These are phyloP conservation scores for Neoboletus subvelutipes DNA, from an alignment of 768 basidiomycete species.

Conservation along the genomic window DNA sequence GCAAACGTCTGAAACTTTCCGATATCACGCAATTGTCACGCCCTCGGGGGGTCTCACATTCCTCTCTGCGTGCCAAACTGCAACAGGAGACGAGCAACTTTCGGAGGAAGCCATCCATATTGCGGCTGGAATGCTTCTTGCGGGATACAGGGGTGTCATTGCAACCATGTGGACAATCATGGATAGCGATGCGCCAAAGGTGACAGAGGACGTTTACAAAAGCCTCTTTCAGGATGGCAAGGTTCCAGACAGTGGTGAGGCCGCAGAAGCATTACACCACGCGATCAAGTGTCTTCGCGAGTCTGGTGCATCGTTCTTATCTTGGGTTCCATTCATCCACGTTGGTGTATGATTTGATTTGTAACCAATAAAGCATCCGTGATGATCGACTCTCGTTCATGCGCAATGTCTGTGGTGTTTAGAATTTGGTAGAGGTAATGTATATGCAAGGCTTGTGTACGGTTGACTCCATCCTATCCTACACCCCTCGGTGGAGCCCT, in stretches of 20 bases:
- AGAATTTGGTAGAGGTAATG: neutral
- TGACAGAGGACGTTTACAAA: neutral
- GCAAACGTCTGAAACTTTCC: neutral
- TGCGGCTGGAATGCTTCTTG: constrained; percentile 2
- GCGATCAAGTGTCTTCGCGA: neutral
- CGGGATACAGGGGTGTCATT: neutral
- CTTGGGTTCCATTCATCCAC: neutral
- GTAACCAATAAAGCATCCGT: too few relatives aligned
- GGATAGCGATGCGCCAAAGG: neutral
- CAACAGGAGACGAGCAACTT: neutral
- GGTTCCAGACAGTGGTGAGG: neutral
- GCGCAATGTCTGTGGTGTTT: neutral
- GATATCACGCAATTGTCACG: neutral
- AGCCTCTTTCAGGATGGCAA: neutral
- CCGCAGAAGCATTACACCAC: neutral
- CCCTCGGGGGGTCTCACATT: constrained; percentile 30
- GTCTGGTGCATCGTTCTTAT: neutral
- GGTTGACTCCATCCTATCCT: neutral
- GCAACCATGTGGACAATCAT: constrained; percentile 4
- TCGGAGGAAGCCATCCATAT: neutral
- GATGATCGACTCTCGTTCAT: too few relatives aligned
- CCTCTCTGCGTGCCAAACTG: constrained; percentile 1
- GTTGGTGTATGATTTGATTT: too few relatives aligned
- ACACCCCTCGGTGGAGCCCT: neutral
- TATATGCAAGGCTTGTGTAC: neutral